A percentile compares a stretch with the other conserved stretches of the same genome.
Conservation (phyloP, 495 filamentous ascomycete genomes). For the Trichoderma orchidacearum region DNA sequence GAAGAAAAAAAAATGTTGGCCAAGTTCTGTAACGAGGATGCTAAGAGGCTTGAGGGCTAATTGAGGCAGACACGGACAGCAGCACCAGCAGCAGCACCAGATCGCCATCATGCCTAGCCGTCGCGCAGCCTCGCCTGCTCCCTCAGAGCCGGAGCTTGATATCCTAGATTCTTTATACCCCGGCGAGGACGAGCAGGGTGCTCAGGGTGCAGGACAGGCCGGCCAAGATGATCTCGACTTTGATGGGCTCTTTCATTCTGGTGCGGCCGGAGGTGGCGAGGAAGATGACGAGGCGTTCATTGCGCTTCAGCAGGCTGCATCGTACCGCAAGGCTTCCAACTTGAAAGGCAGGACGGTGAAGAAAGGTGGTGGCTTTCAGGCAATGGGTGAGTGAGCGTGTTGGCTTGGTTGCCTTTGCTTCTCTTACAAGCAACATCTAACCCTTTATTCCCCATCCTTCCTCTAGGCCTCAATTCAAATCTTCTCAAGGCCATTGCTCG, state of each 20-base stretch:
- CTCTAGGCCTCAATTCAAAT: slow-evolving; percentile 59
- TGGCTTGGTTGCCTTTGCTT: too few relatives aligned
- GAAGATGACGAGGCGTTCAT: slow-evolving; percentile 81
- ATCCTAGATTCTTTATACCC: slow-evolving; percentile 71
- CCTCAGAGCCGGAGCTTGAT: slow-evolving; percentile 85
- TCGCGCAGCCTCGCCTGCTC: slow-evolving; percentile 51
- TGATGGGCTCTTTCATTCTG: slow-evolving; percentile 22
- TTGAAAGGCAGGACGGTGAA: slow-evolving; percentile 77
- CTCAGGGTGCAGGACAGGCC: slow-evolving; percentile 10
- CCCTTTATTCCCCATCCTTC: too few relatives aligned
- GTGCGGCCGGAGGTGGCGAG: slow-evolving; percentile 29
- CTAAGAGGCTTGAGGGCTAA: not conserved
- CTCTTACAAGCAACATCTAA: too few relatives aligned
- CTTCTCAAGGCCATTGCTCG: slow-evolving; percentile 78
- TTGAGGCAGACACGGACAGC: not conserved
- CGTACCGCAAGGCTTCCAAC: slow-evolving; percentile 71
- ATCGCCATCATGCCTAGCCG: slow-evolving; percentile 25
- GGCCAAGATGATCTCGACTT: slow-evolving; percentile 18
- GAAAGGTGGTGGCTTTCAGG: slow-evolving; percentile 91
- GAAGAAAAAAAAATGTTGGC: not conserved
- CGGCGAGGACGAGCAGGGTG: slow-evolving; percentile 23
- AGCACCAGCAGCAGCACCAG: not conserved
- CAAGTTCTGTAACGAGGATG: too few relatives aligned
- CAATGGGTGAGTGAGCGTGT: slow-evolving; percentile 59
- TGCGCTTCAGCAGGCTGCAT: slow-evolving; percentile 65